Percentiles rank a stretch among this genome's conserved stretches.
These are phyloP conservation scores for Kazachstania martiniae DNA, from an alignment of 805 yeast genomes.

Conservation along the genomic window DNA sequence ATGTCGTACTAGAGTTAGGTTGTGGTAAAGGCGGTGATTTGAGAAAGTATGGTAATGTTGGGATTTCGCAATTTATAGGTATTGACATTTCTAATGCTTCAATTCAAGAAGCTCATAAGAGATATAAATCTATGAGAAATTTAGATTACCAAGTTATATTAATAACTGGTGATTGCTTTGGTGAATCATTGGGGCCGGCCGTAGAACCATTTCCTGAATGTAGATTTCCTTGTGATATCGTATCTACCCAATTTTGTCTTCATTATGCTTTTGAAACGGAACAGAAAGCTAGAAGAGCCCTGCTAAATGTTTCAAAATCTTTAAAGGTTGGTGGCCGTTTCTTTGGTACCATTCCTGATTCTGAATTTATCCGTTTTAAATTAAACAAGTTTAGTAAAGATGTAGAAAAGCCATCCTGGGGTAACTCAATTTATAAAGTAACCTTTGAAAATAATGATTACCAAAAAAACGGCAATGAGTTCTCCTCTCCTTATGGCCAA, in stretches of 20 bases:
- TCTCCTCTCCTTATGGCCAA: slow-evolving; percentile 72
- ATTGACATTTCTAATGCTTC: slow-evolving; percentile 87
- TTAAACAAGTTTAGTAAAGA: slow-evolving; percentile 38
- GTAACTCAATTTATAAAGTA: slow-evolving; percentile 75
- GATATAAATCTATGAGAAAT: slow-evolving; percentile 50
- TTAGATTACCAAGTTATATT: slow-evolving; percentile 69
- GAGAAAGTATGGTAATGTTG: slow-evolving; percentile 73
- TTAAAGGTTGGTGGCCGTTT: slow-evolving; percentile 77
- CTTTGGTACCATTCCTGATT: slow-evolving; percentile 89
- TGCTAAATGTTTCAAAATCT: slow-evolving; percentile 66
- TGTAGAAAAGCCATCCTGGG: slow-evolving; percentile 57
- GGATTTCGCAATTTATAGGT: slow-evolving; percentile 71
- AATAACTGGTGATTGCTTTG: slow-evolving; percentile 89
- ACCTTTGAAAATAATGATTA: slow-evolving; percentile 63
- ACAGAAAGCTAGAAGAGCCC: slow-evolving; percentile 58
- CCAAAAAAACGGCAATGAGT: slow-evolving; percentile 58
- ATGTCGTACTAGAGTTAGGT: slow-evolving; percentile 71
- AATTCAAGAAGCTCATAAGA: slow-evolving; percentile 67
- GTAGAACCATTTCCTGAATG: slow-evolving; percentile 58
- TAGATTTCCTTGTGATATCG: slow-evolving; percentile 74
- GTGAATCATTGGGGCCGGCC: slow-evolving; percentile 53
- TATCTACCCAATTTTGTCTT: slow-evolving; percentile 83
- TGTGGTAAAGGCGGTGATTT: slow-evolving; percentile 99
- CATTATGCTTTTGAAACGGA: slow-evolving; percentile 93
- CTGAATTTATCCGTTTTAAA: slow-evolving; percentile 69